phyloP scores from a whole-genome alignment of 306 rosid genomes.

The Sesbania bispinosa region DNA sequence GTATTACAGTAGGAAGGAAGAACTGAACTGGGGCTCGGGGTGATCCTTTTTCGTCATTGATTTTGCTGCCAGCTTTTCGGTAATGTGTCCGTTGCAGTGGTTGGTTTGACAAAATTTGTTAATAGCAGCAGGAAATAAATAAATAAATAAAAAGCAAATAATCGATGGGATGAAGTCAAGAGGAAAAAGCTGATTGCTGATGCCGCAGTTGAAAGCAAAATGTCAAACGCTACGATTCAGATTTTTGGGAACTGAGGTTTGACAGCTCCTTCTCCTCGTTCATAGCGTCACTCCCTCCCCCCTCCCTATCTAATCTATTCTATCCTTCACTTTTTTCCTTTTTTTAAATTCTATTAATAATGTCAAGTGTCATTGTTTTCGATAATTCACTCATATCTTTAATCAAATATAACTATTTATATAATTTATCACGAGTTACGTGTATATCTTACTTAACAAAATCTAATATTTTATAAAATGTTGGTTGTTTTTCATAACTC shows the following conservation, averaged over 20 bases:
- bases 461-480: too few species aligned
- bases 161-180: constrained; percentile 50
- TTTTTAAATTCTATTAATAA: too few species aligned
- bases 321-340: too few species aligned
- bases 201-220: constrained; percentile 76
- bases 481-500: too few species aligned
- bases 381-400: background rate
- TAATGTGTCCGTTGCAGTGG: constrained; percentile 35
- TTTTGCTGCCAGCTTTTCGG: constrained; percentile 47
- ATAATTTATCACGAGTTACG: too few species aligned
- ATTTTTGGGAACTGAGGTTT: constrained; percentile 48
- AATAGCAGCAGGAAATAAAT: constrained; percentile 18
- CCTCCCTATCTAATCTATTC: too few species aligned
- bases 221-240: constrained; percentile 76
- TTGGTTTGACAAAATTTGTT: constrained; percentile 48
- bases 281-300: constrained; percentile 8
- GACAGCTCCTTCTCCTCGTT: constrained; percentile 58
- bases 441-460: too few species aligned
- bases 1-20: too few species aligned
- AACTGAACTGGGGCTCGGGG: too few species aligned
- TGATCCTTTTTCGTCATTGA: constrained; percentile 26
- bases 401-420: background rate
- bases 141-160: background rate
- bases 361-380: background rate
- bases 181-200: constrained; percentile 52